Base-by-base conservation (phyloP, 225 moss, liverwort and hornwort genomes). In the Straminergon stramineum region DNA sequence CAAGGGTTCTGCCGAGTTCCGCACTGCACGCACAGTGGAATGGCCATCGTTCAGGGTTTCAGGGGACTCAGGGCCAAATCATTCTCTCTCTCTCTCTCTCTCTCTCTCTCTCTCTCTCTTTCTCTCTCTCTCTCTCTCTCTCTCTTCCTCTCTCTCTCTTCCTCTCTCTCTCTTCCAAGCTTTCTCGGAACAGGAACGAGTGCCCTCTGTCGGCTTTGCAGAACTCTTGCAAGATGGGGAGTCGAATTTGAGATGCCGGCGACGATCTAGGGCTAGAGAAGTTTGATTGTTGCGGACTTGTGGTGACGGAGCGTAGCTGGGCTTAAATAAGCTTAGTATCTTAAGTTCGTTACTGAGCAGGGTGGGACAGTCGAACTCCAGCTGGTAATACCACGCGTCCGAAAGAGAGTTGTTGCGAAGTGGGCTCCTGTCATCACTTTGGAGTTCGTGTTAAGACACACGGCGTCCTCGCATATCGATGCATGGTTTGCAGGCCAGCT, bases 11-110 rank as follows among this genome's bases (percentile, higher is more conserved):
- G 88, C 43, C 87, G 92, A 4, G 94, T 93, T 41, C 92, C 91
- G 39, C 95, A 93, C 84, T 96, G 90, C 65, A 96, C 92, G 88
- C 94, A 96, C 90, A 92, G 84, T 13, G 92, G 94, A 92, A 96
- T 87, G 13, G 89, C 85, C 93, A 93, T 93, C 19, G 61, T 11
- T 85, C 15, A 58, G n/a, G 27, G 17, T 17, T 23, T 15, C 37
- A 64, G 63, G 31, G 16, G 26, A 85, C n/a, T 35, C 48, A 7
- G 30, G 19, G 63, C 27, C 53, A 41, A 78, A 39, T 78, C 41
- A 31, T 31, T 12, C 79, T 71, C 79, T 67, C 87, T 39, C 13
- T 81, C 48, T 74, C 73, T 10, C 63, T 27, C 27, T 15, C 66
- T 31, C 13, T 5, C 15, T 15, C 15, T 11, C 28, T 30, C 45